phyloP scores from a whole-genome alignment of 768 basidiomycete species.

The Termitomyces heimii region DNA sequence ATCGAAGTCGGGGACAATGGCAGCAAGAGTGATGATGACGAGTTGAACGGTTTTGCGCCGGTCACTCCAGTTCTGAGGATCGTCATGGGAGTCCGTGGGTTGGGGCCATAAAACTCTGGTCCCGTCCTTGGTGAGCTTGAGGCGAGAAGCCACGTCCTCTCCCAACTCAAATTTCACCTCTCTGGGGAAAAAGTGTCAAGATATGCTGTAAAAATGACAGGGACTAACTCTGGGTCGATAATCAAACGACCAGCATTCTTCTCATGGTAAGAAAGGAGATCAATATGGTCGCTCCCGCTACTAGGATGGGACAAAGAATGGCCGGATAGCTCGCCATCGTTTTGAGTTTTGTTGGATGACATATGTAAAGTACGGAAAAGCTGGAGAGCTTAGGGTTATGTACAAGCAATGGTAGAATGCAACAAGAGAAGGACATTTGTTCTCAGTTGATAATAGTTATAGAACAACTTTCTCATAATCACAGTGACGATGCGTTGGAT shows the following conservation, averaged over 20 bases:
- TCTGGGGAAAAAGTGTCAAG: slow-evolving; percentile 21
- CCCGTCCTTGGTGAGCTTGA: slow-evolving; percentile 55
- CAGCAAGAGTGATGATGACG: slow-evolving; percentile 55
- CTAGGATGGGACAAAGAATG: slow-evolving; percentile 10
- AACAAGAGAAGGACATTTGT: neutral
- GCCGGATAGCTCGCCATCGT: slow-evolving; percentile 13
- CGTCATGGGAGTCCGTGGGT: slow-evolving; percentile 51
- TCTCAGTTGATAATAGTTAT: neutral
- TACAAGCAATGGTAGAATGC: too few relatives aligned
- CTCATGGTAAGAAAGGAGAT: slow-evolving; percentile 44
- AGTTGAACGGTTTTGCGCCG: slow-evolving; percentile 50
- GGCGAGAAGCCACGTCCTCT: slow-evolving; percentile 41
- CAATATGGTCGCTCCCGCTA: slow-evolving; percentile 17
- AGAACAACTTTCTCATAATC: neutral
- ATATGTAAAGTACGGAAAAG: slow-evolving; percentile 8
- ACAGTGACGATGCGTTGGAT: neutral
- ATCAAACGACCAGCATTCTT: slow-evolving; percentile 51
- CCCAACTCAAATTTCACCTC: slow-evolving; percentile 63
- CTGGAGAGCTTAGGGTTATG: neutral
- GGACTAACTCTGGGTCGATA: slow-evolving; percentile 53
- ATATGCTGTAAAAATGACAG: neutral
- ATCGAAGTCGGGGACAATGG: slow-evolving; percentile 63
- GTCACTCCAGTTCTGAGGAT: slow-evolving; percentile 63
- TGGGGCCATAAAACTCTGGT: slow-evolving; percentile 65
- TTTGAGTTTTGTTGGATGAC: slow-evolving; percentile 18